Conservation (phyloP, 2,329 filamentous ascomycete species). For the Aspergillus thermomutatus region DNA sequence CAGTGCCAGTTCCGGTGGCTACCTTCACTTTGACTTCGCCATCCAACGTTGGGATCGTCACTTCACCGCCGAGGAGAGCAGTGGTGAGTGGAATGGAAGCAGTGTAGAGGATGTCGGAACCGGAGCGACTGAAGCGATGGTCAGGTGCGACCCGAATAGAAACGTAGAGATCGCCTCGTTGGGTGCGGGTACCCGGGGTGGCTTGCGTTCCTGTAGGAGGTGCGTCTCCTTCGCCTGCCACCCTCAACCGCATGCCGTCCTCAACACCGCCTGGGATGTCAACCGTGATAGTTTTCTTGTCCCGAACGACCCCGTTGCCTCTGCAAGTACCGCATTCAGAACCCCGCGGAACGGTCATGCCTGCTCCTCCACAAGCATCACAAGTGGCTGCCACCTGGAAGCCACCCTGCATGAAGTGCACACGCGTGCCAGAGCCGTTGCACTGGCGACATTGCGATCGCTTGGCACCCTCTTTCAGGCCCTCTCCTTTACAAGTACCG, state of each 20-base stretch:
- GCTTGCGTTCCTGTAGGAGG: constrained; percentile 70
- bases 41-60: constrained; percentile 84
- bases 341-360: constrained; percentile 71
- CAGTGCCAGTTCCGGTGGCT: constrained; percentile 84
- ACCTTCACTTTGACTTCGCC: constrained; percentile 89
- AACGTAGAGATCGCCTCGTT: constrained; percentile 86
- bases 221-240: constrained; percentile 83
- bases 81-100: constrained; percentile 89
- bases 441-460: constrained; percentile 73
- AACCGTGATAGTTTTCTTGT: constrained; percentile 77
- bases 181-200: constrained; percentile 60
- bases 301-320: constrained; percentile 79
- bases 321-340: constrained; percentile 76
- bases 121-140: constrained; percentile 80
- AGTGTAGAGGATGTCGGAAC: constrained; percentile 89
- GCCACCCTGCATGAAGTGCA: constrained; percentile 86
- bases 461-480: constrained; percentile 76
- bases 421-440: constrained; percentile 78
- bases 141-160: constrained; percentile 87
- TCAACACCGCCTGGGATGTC: constrained; percentile 96
- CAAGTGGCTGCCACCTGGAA: constrained; percentile 97
- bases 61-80: constrained; percentile 85
- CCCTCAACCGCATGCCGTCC: constrained; percentile 87
- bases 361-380: constrained; percentile 73
- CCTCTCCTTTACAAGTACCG: constrained; percentile 76